phyloP scores from a whole-genome alignment of 2,329 filamentous ascomycete species.

The Verticillium longisporum region DNA sequence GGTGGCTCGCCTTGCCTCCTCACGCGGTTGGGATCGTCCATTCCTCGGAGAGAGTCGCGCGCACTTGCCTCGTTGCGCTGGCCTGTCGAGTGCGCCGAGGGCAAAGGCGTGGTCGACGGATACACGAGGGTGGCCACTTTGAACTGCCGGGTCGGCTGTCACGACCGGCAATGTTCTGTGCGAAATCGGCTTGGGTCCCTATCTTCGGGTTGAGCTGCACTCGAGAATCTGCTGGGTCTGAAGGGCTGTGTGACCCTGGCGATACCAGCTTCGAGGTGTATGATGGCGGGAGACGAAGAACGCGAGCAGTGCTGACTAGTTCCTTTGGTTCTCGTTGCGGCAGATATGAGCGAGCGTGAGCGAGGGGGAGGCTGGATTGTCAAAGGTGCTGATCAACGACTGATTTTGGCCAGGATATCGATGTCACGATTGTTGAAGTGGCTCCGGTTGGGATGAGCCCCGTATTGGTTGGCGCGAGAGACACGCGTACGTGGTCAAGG shows the following conservation, averaged over 20 bases:
- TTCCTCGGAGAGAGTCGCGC: slow-evolving; percentile 51
- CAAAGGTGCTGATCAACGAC: not conserved
- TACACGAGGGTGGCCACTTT: slow-evolving; percentile 57
- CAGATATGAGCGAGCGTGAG: not conserved
- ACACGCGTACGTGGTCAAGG: slow-evolving; percentile 1
- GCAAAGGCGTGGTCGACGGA: slow-evolving; percentile 56
- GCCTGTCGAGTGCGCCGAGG: slow-evolving; percentile 58
- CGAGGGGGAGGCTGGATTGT: not conserved
- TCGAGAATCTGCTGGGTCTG: not conserved
- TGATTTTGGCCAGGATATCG: not conserved
- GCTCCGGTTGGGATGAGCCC: not conserved
- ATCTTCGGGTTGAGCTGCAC: not conserved
- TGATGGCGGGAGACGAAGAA: not conserved
- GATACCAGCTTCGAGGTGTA: not conserved
- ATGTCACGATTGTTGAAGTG: not conserved
- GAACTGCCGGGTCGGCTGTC: slow-evolving; percentile 26
- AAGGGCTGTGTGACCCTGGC: not conserved
- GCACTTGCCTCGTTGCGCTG: slow-evolving; percentile 48
- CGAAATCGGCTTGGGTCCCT: not conserved
- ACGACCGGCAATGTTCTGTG: slow-evolving; percentile 14
- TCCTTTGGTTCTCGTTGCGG: not conserved
- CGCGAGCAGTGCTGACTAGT: not conserved
- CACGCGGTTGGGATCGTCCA: slow-evolving; percentile 71
- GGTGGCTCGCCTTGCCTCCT: slow-evolving; percentile 70
- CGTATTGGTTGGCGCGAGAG: not conserved